A percentile compares a stretch with the other conserved stretches of the same genome.
Conservation (phyloP, 768 basidiomycete species). For the Termitomyces sp. region DNA sequence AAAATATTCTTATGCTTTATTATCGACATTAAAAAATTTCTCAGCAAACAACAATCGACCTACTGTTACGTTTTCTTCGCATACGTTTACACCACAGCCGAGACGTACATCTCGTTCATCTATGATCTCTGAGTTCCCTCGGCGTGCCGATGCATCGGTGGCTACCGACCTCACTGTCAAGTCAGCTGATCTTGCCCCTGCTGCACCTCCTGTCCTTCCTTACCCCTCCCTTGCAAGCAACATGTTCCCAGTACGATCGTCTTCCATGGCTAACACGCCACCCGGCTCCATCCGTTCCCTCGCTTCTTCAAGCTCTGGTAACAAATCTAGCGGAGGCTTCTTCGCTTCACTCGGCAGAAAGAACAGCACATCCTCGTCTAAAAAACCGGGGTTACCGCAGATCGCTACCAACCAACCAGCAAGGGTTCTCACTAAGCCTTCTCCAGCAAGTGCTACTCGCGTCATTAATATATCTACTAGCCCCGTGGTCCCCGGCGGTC, state of each 20-base stretch:
- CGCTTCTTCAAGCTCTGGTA: conserved; percentile 32
- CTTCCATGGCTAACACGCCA: conserved; percentile 30
- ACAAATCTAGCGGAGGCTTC: conserved; percentile 50
- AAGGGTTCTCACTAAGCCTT: conserved; percentile 18
- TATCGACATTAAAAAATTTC: background rate
- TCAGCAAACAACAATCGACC: conserved; percentile 24
- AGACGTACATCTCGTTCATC: conserved; percentile 70
- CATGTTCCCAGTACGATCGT: conserved; percentile 25
- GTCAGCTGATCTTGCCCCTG: conserved; percentile 45
- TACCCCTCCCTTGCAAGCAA: conserved; percentile 63
- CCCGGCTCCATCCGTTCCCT: conserved; percentile 47
- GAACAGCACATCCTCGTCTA: conserved; percentile 38
- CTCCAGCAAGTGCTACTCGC: conserved; percentile 19
- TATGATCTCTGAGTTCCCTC: conserved; percentile 73
- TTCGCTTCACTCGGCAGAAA: conserved; percentile 73
- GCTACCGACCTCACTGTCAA: conserved; percentile 66
- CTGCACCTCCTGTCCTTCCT: conserved; percentile 56
- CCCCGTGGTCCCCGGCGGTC: conserved; percentile 68
- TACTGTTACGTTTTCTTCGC: conserved; percentile 29
- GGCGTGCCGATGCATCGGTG: conserved; percentile 68
- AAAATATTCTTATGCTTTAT: background rate
- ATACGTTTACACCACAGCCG: conserved; percentile 44
- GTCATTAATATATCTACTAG: conserved; percentile 27
- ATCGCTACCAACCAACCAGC: conserved; percentile 19
- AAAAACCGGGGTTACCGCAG: conserved; percentile 16